These are phyloP conservation scores for Paraconiothyrium sp. DNA, from an alignment of 2,329 filamentous ascomycete genomes.

Conservation along the genomic window DNA sequence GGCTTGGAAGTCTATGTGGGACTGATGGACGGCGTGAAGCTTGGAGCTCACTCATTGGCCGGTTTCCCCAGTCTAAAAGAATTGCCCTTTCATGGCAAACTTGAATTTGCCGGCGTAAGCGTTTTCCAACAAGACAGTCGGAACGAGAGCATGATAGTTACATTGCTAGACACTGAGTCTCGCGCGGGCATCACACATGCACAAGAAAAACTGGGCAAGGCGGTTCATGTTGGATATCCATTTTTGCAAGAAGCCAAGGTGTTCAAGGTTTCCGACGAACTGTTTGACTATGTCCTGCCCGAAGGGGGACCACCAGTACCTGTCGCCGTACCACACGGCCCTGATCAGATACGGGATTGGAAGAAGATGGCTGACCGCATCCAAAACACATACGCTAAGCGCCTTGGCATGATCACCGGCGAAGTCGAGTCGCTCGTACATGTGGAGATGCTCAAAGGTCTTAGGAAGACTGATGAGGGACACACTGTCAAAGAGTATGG, in stretches of 20 bases:
- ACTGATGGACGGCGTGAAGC: conserved; percentile 81
- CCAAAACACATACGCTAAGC: conserved; percentile 88
- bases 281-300: conserved; percentile 85
- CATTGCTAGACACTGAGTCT: conserved; percentile 76
- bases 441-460: conserved; percentile 91
- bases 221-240: conserved; percentile 91
- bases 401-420: conserved; percentile 87
- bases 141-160: conserved; percentile 96
- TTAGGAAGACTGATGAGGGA: conserved; percentile 89
- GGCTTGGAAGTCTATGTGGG: conserved; percentile 87
- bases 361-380: conserved; percentile 84
- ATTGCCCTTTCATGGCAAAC: conserved; percentile 79
- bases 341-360: conserved; percentile 82
- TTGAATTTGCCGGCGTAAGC: conserved; percentile 89
- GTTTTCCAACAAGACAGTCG: conserved; percentile 96
- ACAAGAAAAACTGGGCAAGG: conserved; percentile 81
- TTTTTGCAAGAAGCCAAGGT: conserved; percentile 96
- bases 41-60: conserved; percentile 84
- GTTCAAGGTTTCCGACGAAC: conserved; percentile 86
- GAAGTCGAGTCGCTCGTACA: conserved; percentile 88
- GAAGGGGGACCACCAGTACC: conserved; percentile 70
- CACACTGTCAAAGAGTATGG: conserved; percentile 93
- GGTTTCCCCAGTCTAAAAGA: conserved; percentile 93
- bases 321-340: conserved; percentile 74
- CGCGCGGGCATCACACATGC: conserved; percentile 77